These are phyloP conservation scores for Tagetes erecta DNA, from an alignment of 129 eudicot species.

Conservation along the genomic window DNA sequence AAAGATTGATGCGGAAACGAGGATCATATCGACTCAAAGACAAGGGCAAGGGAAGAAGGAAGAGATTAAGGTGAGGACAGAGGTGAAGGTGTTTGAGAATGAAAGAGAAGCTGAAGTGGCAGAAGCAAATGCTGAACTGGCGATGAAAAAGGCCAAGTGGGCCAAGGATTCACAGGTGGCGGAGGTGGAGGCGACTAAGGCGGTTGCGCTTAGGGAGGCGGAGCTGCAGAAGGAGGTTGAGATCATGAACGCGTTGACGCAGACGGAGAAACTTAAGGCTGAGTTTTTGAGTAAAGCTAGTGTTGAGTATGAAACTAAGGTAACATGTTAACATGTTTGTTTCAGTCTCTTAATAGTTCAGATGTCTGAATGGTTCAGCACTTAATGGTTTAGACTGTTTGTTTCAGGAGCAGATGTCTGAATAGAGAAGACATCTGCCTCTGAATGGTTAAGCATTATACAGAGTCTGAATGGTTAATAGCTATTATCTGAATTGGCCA, in stretches of 20 bases:
- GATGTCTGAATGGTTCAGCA: neutral
- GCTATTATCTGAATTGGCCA: no score
- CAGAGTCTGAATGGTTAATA: no score
- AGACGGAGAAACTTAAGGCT: slow-evolving; percentile 66
- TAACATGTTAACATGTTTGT: neutral
- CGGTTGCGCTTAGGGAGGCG: slow-evolving; percentile 60
- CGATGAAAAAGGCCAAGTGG: slow-evolving; percentile 60
- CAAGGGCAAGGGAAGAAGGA: slow-evolving; percentile 62
- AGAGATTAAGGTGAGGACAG: slow-evolving; percentile 52
- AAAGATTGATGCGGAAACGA: slow-evolving; percentile 72
- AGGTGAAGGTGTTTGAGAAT: slow-evolving; percentile 61
- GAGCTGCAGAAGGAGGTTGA: slow-evolving; percentile 71
- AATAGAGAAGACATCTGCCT: no score
- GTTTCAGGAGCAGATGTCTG: no score
- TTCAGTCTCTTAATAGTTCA: neutral
- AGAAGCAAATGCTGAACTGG: slow-evolving; percentile 52
- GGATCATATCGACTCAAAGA: slow-evolving; percentile 53
- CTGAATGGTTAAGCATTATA: no score
- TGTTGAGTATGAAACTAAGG: slow-evolving; percentile 73
- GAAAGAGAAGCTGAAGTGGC: slow-evolving; percentile 60
- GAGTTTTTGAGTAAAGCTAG: slow-evolving; percentile 68
- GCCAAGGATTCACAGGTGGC: slow-evolving; percentile 58
- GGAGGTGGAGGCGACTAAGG: slow-evolving; percentile 63
- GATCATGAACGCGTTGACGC: slow-evolving; percentile 64
- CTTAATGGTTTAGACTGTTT: no score